Evolutionary conservation across 352 stramenopile genomes (phyloP).

Genomic region (Thalassiosira sp.): DNA sequence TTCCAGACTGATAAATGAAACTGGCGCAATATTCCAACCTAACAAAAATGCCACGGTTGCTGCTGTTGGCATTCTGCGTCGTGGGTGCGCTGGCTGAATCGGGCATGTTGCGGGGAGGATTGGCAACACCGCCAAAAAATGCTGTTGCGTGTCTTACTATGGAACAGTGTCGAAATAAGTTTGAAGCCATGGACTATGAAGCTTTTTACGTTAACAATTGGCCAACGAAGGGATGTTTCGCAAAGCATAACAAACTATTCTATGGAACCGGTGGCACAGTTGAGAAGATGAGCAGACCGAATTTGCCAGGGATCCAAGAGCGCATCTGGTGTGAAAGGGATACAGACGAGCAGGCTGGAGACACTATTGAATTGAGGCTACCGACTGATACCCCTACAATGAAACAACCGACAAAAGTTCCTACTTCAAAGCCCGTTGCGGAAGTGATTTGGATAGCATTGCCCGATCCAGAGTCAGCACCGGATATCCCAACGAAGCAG

Average conservation of each 20-base stretch:
- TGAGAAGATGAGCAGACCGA: neutral
- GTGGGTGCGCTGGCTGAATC: neutral
- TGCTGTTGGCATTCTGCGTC: neutral
- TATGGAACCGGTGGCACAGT: conserved; percentile 10
- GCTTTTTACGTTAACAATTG: neutral
- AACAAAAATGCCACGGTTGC: neutral
- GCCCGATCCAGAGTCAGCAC: too few species aligned
- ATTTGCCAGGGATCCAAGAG: conserved; percentile 5
- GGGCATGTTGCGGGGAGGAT: neutral
- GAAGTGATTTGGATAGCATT: too few species aligned
- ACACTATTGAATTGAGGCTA: too few species aligned
- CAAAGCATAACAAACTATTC: conserved; percentile 11
- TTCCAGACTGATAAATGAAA: too few species aligned
- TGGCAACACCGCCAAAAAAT: neutral
- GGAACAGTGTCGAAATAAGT: neutral
- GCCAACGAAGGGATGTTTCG: conserved; percentile 34
- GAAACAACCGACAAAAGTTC: too few species aligned
- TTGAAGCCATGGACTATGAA: neutral
- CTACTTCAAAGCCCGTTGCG: too few species aligned
- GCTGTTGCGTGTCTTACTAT: neutral
- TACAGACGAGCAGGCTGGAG: too few species aligned
- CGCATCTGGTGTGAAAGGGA: conserved; percentile 30
- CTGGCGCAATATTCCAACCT: too few species aligned
- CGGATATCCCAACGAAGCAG: neutral
- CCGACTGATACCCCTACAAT: too few species aligned